Evolutionary conservation across 768 basidiomycete species (phyloP).

Genomic region (Agaricus blazei): DNA sequence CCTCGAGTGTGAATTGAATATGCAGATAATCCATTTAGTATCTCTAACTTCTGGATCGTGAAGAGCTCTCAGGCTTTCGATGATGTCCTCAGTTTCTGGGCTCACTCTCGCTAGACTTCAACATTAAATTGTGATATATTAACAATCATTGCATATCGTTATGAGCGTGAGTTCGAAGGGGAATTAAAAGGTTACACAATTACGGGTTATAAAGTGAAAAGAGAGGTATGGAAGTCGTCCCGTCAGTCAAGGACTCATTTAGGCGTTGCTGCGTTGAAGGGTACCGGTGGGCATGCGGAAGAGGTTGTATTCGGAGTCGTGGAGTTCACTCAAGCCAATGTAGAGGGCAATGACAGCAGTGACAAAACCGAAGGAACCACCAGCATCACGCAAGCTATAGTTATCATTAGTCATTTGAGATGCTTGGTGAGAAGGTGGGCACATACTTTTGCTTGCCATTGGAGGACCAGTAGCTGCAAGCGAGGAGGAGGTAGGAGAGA

Average conservation of each 20-base stretch:
- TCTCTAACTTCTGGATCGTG: too few relatives aligned
- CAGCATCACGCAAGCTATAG: constrained; percentile 7
- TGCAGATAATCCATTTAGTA: too few relatives aligned
- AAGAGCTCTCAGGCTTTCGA: too few relatives aligned
- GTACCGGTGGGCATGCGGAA: constrained; percentile 11
- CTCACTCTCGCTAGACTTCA: too few relatives aligned
- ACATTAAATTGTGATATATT: too few relatives aligned
- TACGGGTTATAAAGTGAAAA: too few relatives aligned
- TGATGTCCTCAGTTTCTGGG: too few relatives aligned
- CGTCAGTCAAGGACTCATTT: neutral
- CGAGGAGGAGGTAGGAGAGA: constrained; percentile 47
- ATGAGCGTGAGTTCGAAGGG: too few relatives aligned
- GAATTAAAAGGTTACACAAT: too few relatives aligned
- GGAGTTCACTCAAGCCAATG: constrained; percentile 10
- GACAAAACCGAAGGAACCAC: constrained; percentile 10
- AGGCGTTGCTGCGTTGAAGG: neutral
- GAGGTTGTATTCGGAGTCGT: constrained; percentile 1
- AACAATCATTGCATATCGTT: too few relatives aligned
- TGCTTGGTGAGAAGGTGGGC: neutral
- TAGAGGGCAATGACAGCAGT: constrained; percentile 11
- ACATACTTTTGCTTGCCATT: constrained; percentile 2
- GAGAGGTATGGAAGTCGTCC: too few relatives aligned
- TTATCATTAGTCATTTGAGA: neutral
- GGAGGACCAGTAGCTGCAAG: constrained; percentile 29
- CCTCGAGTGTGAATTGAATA: too few relatives aligned